These are phyloP conservation scores for Pugionium dolabratum DNA, from an alignment of 345 rosid genomes.

Conservation along the genomic window DNA sequence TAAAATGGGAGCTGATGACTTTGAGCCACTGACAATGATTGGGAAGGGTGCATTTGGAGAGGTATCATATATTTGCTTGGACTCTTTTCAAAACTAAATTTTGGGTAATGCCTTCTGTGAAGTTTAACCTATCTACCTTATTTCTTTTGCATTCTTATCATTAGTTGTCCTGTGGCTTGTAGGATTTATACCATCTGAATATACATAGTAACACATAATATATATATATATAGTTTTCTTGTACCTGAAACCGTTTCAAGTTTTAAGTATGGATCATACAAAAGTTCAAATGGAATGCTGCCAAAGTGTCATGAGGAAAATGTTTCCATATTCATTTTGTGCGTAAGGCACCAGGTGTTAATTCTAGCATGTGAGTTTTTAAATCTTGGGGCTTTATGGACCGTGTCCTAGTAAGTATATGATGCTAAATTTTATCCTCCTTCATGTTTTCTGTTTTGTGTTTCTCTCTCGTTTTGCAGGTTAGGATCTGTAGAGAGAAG, in stretches of 20 bases:
- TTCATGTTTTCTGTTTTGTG: conserved; percentile 10
- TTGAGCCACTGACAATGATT: conserved; percentile 96
- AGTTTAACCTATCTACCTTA: background rate
- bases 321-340: background rate
- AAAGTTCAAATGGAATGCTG: background rate
- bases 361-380: background rate
- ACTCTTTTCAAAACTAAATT: background rate
- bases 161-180: background rate
- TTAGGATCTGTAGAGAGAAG: conserved; percentile 86
- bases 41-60: conserved; percentile 99
- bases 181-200: background rate
- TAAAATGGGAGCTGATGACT: conserved; percentile 99
- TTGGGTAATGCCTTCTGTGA: background rate
- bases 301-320: background rate
- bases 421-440: background rate
- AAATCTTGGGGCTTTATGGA: background rate
- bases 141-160: conserved; percentile 3
- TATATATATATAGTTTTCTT: background rate
- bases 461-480: conserved; percentile 49
- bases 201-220: background rate
- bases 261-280: background rate
- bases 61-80: conserved; percentile 46
- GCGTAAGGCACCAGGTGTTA: background rate
- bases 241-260: background rate
- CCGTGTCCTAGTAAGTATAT: background rate